A percentile compares a stretch with the other conserved stretches of the same genome.
phyloP scores from a whole-genome alignment of 257 asterid genomes.

The Rubia yunnanensis region DNA sequence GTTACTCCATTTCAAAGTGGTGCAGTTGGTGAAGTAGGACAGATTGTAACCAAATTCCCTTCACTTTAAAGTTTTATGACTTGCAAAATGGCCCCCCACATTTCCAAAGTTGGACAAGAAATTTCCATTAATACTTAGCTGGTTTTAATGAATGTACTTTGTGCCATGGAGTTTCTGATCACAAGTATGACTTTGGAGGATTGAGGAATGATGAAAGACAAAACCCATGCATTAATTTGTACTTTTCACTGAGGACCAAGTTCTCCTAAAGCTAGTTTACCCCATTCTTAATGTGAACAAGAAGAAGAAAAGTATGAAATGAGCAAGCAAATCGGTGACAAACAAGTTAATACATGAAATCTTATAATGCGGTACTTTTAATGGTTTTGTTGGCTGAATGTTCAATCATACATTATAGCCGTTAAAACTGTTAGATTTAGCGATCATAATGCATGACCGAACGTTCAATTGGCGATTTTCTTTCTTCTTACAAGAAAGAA shows the following conservation, averaged over 20 bases:
- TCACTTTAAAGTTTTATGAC: slow-evolving; percentile 7
- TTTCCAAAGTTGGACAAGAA: background rate
- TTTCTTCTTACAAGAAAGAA: no score
- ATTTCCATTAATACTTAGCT: background rate
- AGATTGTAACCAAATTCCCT: slow-evolving; percentile 5
- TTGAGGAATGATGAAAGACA: background rate
- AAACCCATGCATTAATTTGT: slow-evolving; percentile 3
- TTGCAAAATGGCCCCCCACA: background rate
- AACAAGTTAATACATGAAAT: background rate
- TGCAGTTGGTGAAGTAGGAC: slow-evolving; percentile 11
- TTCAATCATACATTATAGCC: no score
- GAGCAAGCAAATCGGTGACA: background rate
- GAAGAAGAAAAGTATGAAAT: background rate
- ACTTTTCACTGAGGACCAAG: background rate
- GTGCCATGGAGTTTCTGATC: background rate
- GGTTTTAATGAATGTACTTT: background rate
- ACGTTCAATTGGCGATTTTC: no score
- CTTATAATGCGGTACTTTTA: background rate
- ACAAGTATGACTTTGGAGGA: background rate
- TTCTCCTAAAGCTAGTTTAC: background rate
- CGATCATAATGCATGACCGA: no score
- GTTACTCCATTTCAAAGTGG: slow-evolving; percentile 1
- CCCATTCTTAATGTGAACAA: background rate
- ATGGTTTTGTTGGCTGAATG: no score
- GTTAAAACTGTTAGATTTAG: no score